Evolutionary conservation across 1,284 basidiomycete genomes (phyloP), one percentile per base, ranked within the genome.

Genomic region (Tylopilus orsonianus): DNA sequence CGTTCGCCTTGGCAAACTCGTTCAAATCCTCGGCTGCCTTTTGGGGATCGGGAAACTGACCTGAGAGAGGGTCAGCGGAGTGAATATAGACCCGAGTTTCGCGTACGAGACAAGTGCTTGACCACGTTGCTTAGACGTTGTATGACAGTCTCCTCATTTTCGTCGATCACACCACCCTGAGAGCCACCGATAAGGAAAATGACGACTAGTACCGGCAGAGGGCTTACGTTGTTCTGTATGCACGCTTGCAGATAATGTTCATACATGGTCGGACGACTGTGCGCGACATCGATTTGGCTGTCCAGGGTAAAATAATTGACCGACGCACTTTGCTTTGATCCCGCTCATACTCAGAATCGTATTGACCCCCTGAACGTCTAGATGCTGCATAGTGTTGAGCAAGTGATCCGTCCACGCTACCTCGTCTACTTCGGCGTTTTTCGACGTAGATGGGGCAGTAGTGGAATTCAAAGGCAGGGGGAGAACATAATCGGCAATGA

Each of bases 1-100:
- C 93, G 66, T 97, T 97, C 32, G 86, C 71, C 52, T 88, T 87
- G 2, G 94, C 94, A 58, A 99, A 97, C 0, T 80, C 68, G 18
- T 83, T 75, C 19, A 99, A 70, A 60, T 97, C 94, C 48, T 89
- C 88, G 2, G 74, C 71, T 0, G 84, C 87, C 62, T 90, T 90
- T 34, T 81, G 75, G 1, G 80, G 73, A 45, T 97, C 93, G 3
- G 82, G 75, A 56, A 85, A 89, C 41, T 67, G 68, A 14, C 56
- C 83, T 85, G 52, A 26, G 16, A 38, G 38, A 38, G 24, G 22
- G 48, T 51, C 32, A 50, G 36, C 5, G 13, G 2, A 45, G 30
- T 41, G 41, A 39, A 41, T 29, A 14, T 8, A 30, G 38, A 27
- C 24, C 39, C 34, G 23, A 40, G 57, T 27, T 58, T 36, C 33